These are phyloP conservation scores for Tricholoma sp. DNA, from an alignment of 768 basidiomycete genomes.

Conservation along the genomic window DNA sequence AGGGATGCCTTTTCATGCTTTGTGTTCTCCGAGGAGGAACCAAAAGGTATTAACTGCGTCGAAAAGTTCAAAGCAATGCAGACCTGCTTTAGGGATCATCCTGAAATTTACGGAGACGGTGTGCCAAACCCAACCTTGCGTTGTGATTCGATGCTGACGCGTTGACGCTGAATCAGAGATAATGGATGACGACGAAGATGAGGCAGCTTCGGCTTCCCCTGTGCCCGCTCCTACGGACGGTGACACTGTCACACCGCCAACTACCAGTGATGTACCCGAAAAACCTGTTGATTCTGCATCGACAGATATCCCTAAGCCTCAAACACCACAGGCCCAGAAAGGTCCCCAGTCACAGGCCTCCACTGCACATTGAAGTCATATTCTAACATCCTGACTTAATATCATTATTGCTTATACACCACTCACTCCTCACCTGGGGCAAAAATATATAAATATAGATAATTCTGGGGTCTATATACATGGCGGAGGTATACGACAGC, in stretches of 20 bases:
- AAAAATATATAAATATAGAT: not conserved
- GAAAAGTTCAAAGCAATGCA: slow-evolving; percentile 99
- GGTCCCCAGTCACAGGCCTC: not conserved
- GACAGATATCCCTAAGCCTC: not conserved
- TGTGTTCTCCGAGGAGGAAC: slow-evolving; percentile 88
- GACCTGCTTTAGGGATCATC: slow-evolving; percentile 92
- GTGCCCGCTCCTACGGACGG: slow-evolving; percentile 10
- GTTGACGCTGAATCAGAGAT: slow-evolving; percentile 41
- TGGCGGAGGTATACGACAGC: slow-evolving; percentile 16
- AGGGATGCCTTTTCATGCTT: slow-evolving; percentile 97
- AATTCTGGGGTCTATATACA: not conserved
- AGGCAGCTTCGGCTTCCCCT: slow-evolving; percentile 18
- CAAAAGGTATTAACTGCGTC: slow-evolving; percentile 96
- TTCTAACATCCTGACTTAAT: not conserved
- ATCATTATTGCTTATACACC: not conserved
- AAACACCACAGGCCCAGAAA: not conserved
- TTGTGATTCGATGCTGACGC: not conserved
- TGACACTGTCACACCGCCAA: not conserved
- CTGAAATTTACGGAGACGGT: slow-evolving; percentile 95
- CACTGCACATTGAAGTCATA: not conserved
- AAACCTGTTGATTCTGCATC: not conserved
- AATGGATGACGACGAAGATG: slow-evolving; percentile 64
- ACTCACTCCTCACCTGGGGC: not conserved
- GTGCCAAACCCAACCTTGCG: slow-evolving; percentile 23
- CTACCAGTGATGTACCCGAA: slow-evolving; percentile 1